These are phyloP conservation scores for Pleoardoris graminearum DNA, from an alignment of 2,329 filamentous ascomycete genomes.

Conservation along the genomic window DNA sequence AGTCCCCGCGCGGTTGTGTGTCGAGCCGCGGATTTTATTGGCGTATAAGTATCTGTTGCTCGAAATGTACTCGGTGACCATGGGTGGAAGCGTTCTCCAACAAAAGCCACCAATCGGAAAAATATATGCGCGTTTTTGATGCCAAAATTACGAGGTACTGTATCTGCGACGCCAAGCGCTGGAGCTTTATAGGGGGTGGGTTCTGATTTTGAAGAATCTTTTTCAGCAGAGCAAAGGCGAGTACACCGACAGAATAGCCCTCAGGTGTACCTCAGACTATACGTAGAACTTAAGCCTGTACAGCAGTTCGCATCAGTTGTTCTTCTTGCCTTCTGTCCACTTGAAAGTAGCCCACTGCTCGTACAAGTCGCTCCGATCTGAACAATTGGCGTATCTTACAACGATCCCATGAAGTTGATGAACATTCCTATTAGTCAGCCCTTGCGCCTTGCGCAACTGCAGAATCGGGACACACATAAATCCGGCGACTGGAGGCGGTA, in stretches of 20 bases:
- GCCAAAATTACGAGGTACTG: neutral
- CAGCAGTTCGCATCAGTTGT: neutral
- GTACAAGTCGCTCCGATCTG: neutral
- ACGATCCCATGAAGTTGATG: neutral
- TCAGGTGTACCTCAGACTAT: neutral
- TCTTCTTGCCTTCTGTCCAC: neutral
- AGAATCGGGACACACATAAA: neutral
- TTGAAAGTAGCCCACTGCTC: neutral
- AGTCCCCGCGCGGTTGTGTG: slow-evolving; percentile 1
- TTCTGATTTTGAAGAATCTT: neutral
- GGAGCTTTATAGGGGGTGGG: neutral
- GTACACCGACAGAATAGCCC: neutral
- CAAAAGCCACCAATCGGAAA: slow-evolving; percentile 4
- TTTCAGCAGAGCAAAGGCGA: neutral
- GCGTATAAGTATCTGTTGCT: neutral
- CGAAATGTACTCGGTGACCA: neutral
- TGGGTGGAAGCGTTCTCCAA: neutral
- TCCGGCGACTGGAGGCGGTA: no score
- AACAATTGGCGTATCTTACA: neutral
- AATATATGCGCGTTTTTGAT: neutral
- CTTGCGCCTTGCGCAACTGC: neutral
- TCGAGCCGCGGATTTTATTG: neutral
- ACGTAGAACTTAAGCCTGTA: neutral
- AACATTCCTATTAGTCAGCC: neutral
- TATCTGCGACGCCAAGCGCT: slow-evolving; percentile 1